Percentiles rank a stretch among this genome's conserved stretches.
These are phyloP conservation scores for Chytriomyces hyalinus DNA, from an alignment of 192 early-diverging fungal genomes.

Conservation along the genomic window DNA sequence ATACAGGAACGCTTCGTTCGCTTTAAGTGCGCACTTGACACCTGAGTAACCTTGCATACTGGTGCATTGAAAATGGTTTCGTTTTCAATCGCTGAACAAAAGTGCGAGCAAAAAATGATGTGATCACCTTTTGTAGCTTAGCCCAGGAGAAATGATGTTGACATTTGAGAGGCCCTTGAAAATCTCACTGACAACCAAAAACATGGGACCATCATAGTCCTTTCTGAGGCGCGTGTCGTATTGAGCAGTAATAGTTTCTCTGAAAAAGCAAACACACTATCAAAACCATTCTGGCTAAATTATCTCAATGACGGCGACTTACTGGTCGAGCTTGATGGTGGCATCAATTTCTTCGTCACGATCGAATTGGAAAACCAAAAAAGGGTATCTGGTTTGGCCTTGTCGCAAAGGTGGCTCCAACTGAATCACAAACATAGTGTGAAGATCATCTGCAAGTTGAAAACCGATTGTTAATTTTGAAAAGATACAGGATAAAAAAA, in stretches of 20 bases:
- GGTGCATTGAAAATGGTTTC: slow-evolving; percentile 22
- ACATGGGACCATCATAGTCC: slow-evolving; percentile 84
- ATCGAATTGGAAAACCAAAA: slow-evolving; percentile 95
- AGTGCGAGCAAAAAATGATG: background rate
- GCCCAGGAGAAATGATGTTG: slow-evolving; percentile 72
- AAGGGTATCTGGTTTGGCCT: slow-evolving; percentile 94
- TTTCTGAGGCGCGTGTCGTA: slow-evolving; percentile 79
- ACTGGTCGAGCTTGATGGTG: slow-evolving; percentile 80
- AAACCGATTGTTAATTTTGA: background rate
- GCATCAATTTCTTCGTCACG: slow-evolving; percentile 88
- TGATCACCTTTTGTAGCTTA: slow-evolving; percentile 40
- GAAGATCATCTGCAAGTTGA: slow-evolving; percentile 71
- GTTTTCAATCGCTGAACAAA: background rate
- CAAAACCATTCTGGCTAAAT: background rate
- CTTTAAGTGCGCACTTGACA: slow-evolving; percentile 95
- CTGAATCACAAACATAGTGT: slow-evolving; percentile 91
- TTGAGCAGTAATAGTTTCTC: slow-evolving; percentile 67
- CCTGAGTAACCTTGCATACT: slow-evolving; percentile 79
- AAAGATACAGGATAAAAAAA: background rate
- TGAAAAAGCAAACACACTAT: slow-evolving; percentile 29
- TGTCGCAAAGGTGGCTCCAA: slow-evolving; percentile 95
- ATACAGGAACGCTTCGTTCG: slow-evolving; percentile 93
- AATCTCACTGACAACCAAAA: slow-evolving; percentile 83
- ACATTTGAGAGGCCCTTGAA: slow-evolving; percentile 82
- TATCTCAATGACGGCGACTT: slow-evolving; percentile 26